Conservation (phyloP, 164 flowering plant genomes). For the Umbilicus rupestris region DNA sequence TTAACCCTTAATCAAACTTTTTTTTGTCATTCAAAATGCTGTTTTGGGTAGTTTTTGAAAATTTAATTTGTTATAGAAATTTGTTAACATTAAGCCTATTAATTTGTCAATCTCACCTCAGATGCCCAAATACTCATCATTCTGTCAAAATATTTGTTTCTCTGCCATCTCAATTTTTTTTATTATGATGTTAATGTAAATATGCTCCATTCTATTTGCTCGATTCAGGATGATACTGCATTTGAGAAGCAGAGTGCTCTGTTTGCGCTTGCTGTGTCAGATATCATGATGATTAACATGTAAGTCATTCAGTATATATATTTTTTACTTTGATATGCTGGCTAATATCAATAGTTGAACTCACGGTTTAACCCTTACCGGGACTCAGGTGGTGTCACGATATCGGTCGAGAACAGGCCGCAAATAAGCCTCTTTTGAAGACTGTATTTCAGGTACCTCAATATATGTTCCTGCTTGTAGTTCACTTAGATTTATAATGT, state of each 20-base stretch:
- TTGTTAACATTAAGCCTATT: neutral
- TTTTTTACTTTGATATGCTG: neutral
- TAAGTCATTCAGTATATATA: slow-evolving; percentile 15
- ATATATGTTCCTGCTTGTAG: neutral
- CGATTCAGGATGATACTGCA: slow-evolving; percentile 51
- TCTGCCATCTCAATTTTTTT: neutral
- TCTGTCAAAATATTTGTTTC: neutral
- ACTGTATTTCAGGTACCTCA: slow-evolving; percentile 52
- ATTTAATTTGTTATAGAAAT: neutral
- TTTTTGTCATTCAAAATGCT: neutral
- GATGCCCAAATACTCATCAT: neutral
- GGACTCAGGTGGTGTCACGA: slow-evolving; percentile 60
- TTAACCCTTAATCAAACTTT: neutral
- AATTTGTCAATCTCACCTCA: neutral
- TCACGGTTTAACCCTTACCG: neutral
- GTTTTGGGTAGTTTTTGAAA: neutral
- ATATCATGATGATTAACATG: slow-evolving; percentile 57
- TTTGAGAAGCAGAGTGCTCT: slow-evolving; percentile 66
- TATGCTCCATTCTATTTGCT: neutral
- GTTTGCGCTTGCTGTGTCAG: slow-evolving; percentile 54
- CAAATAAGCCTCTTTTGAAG: slow-evolving; percentile 55
- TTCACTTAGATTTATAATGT: neutral
- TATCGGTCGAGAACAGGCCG: slow-evolving; percentile 64
- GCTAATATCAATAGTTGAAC: neutral
- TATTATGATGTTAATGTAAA: neutral